phyloP scores from a whole-genome alignment of 257 asterid genomes.

The Leptodermis oblonga region DNA sequence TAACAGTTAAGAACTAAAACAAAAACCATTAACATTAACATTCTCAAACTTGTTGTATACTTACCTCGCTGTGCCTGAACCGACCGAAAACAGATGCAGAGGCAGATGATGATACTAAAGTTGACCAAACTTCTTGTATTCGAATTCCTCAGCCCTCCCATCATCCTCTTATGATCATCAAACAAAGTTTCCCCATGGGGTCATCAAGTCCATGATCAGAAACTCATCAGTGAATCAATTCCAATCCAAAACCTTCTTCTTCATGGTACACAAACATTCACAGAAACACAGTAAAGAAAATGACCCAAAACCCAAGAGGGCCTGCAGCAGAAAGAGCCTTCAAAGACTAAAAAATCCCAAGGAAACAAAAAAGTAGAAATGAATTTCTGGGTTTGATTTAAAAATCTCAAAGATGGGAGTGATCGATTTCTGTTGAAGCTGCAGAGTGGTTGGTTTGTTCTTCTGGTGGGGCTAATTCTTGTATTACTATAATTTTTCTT shows the following conservation, averaged over 20 bases:
- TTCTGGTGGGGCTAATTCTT: slow-evolving; percentile 20
- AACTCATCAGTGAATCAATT: not conserved
- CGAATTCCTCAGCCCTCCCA: slow-evolving; percentile 42
- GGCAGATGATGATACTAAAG: slow-evolving; percentile 22
- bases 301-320: not conserved
- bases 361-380: slow-evolving; percentile 16
- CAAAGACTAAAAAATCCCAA: slow-evolving; percentile 14
- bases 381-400: slow-evolving; percentile 20
- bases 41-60: slow-evolving; percentile 1
- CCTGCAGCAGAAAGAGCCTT: slow-evolving; percentile 30
- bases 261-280: slow-evolving; percentile 4
- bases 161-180: slow-evolving; percentile 43
- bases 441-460: slow-evolving; percentile 31
- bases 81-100: slow-evolving; percentile 33
- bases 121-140: slow-evolving; percentile 31
- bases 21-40: too few relatives aligned
- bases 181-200: slow-evolving; percentile 37
- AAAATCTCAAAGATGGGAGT: slow-evolving; percentile 14
- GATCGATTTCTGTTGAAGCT: slow-evolving; percentile 17
- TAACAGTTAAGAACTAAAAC: not conserved
- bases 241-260: not conserved
- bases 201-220: slow-evolving; percentile 28
- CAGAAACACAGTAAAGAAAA: not conserved
- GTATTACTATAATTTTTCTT: slow-evolving; percentile 13
- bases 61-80: slow-evolving; percentile 59